A percentile compares a stretch with the other conserved stretches of the same genome.
phyloP scores from a whole-genome alignment of 75 land plant species.

The Cupressus sempervirens region DNA sequence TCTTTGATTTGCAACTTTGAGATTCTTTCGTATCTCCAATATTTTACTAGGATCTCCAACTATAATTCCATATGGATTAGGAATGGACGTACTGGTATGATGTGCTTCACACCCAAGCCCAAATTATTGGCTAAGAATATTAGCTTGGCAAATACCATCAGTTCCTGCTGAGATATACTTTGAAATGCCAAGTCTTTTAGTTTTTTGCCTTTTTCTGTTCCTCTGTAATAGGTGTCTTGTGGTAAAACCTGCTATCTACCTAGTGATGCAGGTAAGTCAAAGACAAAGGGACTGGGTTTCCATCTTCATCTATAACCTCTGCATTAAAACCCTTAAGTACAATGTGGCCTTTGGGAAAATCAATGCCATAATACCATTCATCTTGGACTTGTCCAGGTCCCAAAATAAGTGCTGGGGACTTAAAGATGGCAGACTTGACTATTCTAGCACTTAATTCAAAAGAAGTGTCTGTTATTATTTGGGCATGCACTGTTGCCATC shows the following conservation, averaged over 20 bases:
- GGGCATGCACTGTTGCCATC: conserved; percentile 6
- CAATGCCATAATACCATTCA: conserved; percentile 45
- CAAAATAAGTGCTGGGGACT: conserved; percentile 56
- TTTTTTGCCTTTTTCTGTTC: neutral
- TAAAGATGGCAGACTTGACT: conserved; percentile 42
- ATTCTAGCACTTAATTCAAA: conserved; percentile 13
- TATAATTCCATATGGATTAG: conserved; percentile 80
- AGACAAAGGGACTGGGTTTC: conserved; percentile 70
- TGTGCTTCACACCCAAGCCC: conserved; percentile 92
- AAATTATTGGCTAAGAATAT: conserved; percentile 44
- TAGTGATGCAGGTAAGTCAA: conserved; percentile 93
- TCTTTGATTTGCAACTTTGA: too few species aligned
- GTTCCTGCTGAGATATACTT: conserved; percentile 26
- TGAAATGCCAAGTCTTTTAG: neutral
- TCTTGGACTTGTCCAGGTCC: conserved; percentile 71
- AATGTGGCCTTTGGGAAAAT: conserved; percentile 78
- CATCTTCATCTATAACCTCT: conserved; percentile 78
- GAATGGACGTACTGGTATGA: conserved; percentile 61
- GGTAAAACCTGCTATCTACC: conserved; percentile 49
- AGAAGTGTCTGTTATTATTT: neutral
- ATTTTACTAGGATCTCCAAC: conserved; percentile 54
- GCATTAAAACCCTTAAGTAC: conserved; percentile 64
- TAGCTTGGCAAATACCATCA: conserved; percentile 49
- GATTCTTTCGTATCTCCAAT: too few species aligned
- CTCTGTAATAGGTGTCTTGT: neutral